Percentiles rank a stretch among this genome's conserved stretches.
Conservation (phyloP, 345 rosid species). For the Clarkia xantiana region DNA sequence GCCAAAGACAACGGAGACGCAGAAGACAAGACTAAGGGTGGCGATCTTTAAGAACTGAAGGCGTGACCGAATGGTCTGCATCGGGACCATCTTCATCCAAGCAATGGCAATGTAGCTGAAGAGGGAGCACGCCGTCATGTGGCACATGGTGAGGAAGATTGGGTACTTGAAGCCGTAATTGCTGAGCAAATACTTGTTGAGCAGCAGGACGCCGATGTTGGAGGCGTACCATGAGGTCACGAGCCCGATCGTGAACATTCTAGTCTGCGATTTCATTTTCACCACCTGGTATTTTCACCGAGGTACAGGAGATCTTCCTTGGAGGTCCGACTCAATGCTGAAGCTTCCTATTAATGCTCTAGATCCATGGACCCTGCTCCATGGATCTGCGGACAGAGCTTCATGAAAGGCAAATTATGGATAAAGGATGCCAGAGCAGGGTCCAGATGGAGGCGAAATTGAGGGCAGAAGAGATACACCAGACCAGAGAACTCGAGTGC, state of each 20-base stretch:
- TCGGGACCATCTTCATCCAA: conserved; percentile 92
- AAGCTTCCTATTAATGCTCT: too few species aligned
- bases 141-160: conserved; percentile 94
- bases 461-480: too few species aligned
- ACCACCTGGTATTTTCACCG: too few species aligned
- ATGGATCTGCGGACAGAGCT: not conserved
- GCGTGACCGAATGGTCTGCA: conserved; percentile 91
- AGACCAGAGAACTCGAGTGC: not conserved
- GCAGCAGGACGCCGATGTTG: conserved; percentile 77
- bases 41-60: conserved; percentile 82
- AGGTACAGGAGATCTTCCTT: too few species aligned
- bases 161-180: conserved; percentile 96
- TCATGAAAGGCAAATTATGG: too few species aligned
- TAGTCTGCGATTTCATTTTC: conserved; percentile 6
- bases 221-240: conserved; percentile 84
- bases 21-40: conserved; percentile 66
- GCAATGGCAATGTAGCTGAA: conserved; percentile 83
- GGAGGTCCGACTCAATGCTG: too few species aligned
- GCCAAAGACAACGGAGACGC: conserved; percentile 90
- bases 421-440: too few species aligned
- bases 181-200: conserved; percentile 81
- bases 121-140: conserved; percentile 93
- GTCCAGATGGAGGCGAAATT: too few species aligned
- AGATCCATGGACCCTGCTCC: not conserved
- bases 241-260: conserved; percentile 62